Evolutionary conservation across 2,329 filamentous ascomycete genomes (phyloP).

Genomic region (Fusarium sp.): DNA sequence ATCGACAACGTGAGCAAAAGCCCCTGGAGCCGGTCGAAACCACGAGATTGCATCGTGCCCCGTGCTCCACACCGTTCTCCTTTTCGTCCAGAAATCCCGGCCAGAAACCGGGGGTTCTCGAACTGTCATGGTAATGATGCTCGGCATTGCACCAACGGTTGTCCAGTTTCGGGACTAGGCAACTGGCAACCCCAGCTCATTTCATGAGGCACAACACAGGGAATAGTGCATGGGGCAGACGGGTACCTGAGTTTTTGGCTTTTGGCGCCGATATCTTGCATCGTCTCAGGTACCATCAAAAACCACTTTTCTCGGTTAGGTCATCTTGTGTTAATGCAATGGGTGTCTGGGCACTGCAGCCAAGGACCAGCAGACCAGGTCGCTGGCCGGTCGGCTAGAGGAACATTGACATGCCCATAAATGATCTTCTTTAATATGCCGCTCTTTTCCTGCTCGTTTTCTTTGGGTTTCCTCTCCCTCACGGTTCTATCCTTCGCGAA

Average conservation of each 20-base stretch:
- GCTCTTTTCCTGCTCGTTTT: conserved; percentile 48
- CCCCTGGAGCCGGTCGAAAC: conserved; percentile 36
- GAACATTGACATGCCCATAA: conserved; percentile 59
- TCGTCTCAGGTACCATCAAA: conserved; percentile 38
- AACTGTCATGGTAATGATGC: conserved; percentile 37
- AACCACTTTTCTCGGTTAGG: conserved; percentile 38
- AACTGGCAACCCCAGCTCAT: conserved; percentile 36
- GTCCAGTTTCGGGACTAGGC: conserved; percentile 39
- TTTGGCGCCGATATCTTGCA: conserved; percentile 24
- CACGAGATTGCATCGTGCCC: conserved; percentile 46
- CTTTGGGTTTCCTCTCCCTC: conserved; percentile 51
- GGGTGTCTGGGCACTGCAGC: conserved; percentile 37
- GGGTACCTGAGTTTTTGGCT: conserved; percentile 40
- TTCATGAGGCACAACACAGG: conserved; percentile 30
- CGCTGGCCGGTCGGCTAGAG: conserved; percentile 23
- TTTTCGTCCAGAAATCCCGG: conserved; percentile 39
- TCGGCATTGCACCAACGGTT: conserved; percentile 46
- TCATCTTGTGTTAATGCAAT: conserved; percentile 38
- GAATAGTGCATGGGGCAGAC: conserved; percentile 12
- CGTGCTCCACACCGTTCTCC: conserved; percentile 46
- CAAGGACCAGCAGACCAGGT: conserved; percentile 35
- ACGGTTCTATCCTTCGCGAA: conserved; percentile 63
- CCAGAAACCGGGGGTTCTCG: conserved; percentile 22
- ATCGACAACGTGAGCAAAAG: conserved; percentile 23
- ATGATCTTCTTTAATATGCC: conserved; percentile 46